phyloP scores from a whole-genome alignment of 768 basidiomycete genomes.

The Psilocybe cyanescens region DNA sequence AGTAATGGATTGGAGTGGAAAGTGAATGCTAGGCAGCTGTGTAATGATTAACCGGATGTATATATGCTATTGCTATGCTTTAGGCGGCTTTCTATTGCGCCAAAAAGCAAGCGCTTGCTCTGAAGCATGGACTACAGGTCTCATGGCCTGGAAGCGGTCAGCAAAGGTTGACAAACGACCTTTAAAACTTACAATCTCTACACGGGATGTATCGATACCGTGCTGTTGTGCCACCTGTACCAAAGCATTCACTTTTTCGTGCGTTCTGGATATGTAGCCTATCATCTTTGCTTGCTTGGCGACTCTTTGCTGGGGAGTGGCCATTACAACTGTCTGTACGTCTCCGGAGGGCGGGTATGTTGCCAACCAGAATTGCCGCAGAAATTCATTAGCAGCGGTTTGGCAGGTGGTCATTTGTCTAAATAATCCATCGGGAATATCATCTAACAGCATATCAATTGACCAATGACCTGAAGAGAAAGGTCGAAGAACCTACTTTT shows the following conservation, averaged over 20 bases:
- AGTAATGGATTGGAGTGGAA: slow-evolving; percentile 2
- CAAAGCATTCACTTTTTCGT: slow-evolving; percentile 82
- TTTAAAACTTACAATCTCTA: slow-evolving; percentile 62
- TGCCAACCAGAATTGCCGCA: slow-evolving; percentile 94
- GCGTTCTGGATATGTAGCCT: slow-evolving; percentile 76
- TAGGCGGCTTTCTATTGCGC: slow-evolving; percentile 41
- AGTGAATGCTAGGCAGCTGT: background rate
- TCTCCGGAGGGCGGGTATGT: slow-evolving; percentile 78
- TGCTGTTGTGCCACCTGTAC: slow-evolving; percentile 61
- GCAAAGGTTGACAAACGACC: background rate
- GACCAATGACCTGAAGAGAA: background rate
- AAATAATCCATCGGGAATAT: slow-evolving; percentile 79
- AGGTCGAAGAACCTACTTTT: slow-evolving; percentile 54
- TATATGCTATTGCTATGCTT: slow-evolving; percentile 13
- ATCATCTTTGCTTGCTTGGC: slow-evolving; percentile 89
- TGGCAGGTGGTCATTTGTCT: slow-evolving; percentile 89
- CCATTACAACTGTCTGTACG: slow-evolving; percentile 45
- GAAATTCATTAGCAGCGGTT: slow-evolving; percentile 92
- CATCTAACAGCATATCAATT: slow-evolving; percentile 46
- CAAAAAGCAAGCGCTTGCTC: slow-evolving; percentile 72
- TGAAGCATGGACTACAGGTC: slow-evolving; percentile 72
- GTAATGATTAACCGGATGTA: slow-evolving; percentile 9
- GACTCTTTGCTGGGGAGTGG: slow-evolving; percentile 70
- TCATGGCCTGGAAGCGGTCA: slow-evolving; percentile 61
- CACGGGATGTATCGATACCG: slow-evolving; percentile 62